A percentile compares a stretch with the other conserved stretches of the same genome.
Conservation (phyloP, 495 filamentous ascomycete species). For the Hypoxylon trugodes region DNA sequence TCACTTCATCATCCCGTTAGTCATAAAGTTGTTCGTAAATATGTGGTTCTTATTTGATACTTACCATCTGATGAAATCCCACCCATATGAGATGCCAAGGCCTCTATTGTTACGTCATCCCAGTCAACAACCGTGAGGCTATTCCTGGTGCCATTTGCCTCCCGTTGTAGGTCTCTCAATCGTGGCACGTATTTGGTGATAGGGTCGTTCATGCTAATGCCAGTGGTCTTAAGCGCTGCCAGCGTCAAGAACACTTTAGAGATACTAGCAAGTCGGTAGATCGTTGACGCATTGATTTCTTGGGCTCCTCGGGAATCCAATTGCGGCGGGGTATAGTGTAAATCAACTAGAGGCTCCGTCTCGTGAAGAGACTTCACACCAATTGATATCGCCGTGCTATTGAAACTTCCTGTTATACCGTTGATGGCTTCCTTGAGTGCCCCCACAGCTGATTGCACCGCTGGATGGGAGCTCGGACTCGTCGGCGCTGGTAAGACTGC, state of each 20-base stretch:
- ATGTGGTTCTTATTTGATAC: conserved; percentile 7
- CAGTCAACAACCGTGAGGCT: conserved; percentile 48
- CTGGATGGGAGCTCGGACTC: conserved; percentile 13
- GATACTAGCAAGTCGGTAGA: conserved; percentile 57
- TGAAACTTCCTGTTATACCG: not conserved
- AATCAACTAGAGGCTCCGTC: conserved; percentile 7
- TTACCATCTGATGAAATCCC: conserved; percentile 45
- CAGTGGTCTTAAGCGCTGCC: conserved; percentile 45
- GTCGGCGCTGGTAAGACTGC: conserved; percentile 25
- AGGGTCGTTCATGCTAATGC: conserved; percentile 50
- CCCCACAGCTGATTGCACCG: conserved; percentile 9
- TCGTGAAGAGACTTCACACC: conserved; percentile 29
- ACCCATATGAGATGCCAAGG: conserved; percentile 54
- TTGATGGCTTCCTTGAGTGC: not conserved
- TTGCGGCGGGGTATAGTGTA: conserved; percentile 19
- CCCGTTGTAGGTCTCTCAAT: conserved; percentile 31
- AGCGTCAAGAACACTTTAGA: conserved; percentile 56
- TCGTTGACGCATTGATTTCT: conserved; percentile 49
- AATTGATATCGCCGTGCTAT: conserved; percentile 19
- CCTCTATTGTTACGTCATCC: conserved; percentile 59
- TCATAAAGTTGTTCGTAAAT: not conserved
- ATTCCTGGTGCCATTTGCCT: conserved; percentile 5
- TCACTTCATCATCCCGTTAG: conserved; percentile 24
- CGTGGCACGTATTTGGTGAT: conserved; percentile 53
- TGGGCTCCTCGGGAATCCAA: conserved; percentile 35